Conservation (phyloP, 2,329 filamentous ascomycete genomes). For the Phoma sp. region DNA sequence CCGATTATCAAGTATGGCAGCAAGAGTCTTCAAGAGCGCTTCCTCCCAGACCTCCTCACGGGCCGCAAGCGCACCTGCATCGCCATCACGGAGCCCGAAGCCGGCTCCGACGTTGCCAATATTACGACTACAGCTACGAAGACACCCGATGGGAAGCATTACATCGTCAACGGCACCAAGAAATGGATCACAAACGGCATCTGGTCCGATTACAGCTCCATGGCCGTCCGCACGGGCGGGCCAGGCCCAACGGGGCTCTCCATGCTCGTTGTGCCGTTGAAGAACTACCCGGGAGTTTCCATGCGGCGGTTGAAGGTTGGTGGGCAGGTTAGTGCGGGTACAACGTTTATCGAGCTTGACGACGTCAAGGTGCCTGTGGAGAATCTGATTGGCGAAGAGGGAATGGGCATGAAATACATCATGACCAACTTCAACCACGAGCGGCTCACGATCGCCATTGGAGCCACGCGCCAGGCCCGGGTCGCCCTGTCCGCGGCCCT, state of each 20-base stretch:
- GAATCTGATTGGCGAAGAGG: conserved; percentile 73
- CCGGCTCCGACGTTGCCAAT: conserved; percentile 75
- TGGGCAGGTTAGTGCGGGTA: conserved; percentile 70
- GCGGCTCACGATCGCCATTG: conserved; percentile 69
- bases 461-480: conserved; percentile 66
- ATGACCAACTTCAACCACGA: conserved; percentile 86
- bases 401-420: conserved; percentile 73
- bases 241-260: conserved; percentile 68
- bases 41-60: conserved; percentile 73
- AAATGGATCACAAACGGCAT: conserved; percentile 70
- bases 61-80: conserved; percentile 73
- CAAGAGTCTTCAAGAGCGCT: conserved; percentile 65
- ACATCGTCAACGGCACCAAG: conserved; percentile 76
- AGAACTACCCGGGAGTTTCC: conserved; percentile 67
- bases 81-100: conserved; percentile 78
- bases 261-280: conserved; percentile 73
- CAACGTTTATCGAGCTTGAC: conserved; percentile 77
- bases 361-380: conserved; percentile 73
- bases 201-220: conserved; percentile 70
- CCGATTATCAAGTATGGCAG: conserved; percentile 73
- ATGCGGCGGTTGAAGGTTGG: conserved; percentile 72
- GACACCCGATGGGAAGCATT: conserved; percentile 67
- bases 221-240: conserved; percentile 76
- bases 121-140: conserved; percentile 71
- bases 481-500: conserved; percentile 66